A percentile compares a stretch with the other conserved stretches of the same genome.
Evolutionary conservation across 2,329 filamentous ascomycete species (phyloP).

Genomic region (Fusarium piperis): DNA sequence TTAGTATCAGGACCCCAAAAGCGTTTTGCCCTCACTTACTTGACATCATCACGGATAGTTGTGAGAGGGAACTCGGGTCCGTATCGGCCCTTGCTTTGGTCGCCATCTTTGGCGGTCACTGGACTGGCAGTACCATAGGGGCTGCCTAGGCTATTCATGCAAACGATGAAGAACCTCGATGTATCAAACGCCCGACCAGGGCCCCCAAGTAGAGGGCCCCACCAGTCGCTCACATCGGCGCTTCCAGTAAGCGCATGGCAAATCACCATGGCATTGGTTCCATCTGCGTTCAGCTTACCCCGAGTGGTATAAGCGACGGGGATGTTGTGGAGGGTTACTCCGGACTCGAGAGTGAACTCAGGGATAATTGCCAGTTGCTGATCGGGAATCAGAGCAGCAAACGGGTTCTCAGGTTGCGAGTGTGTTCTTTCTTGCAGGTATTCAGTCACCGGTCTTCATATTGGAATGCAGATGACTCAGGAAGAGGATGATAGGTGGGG

Average conservation of each 20-base stretch:
- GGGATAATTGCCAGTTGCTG: constrained; percentile 89
- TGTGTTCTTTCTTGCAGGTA: constrained; percentile 71
- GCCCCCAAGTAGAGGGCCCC: constrained; percentile 83
- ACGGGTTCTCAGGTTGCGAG: constrained; percentile 90
- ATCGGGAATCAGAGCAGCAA: constrained; percentile 84
- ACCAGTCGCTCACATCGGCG: constrained; percentile 88
- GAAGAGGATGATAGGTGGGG: not conserved
- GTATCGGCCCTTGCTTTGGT: constrained; percentile 78
- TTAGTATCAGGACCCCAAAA: constrained; percentile 20
- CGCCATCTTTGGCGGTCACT: constrained; percentile 87
- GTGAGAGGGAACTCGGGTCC: constrained; percentile 97
- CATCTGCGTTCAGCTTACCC: constrained; percentile 66
- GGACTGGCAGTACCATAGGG: constrained; percentile 90
- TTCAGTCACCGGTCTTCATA: constrained; percentile 65
- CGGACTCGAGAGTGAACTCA: constrained; percentile 91
- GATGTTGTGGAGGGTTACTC: constrained; percentile 81
- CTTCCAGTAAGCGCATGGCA: constrained; percentile 89
- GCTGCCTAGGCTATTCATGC: constrained; percentile 86
- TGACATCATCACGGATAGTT: constrained; percentile 94
- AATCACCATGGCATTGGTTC: constrained; percentile 77
- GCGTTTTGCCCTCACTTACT: constrained; percentile 60
- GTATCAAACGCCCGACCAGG: constrained; percentile 83
- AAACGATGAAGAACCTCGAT: constrained; percentile 85
- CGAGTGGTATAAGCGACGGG: constrained; percentile 75
- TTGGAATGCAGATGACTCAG: not conserved